Evolutionary conservation across 495 filamentous ascomycete species (phyloP).

Genomic region (Hypoxylon crocopeplum): DNA sequence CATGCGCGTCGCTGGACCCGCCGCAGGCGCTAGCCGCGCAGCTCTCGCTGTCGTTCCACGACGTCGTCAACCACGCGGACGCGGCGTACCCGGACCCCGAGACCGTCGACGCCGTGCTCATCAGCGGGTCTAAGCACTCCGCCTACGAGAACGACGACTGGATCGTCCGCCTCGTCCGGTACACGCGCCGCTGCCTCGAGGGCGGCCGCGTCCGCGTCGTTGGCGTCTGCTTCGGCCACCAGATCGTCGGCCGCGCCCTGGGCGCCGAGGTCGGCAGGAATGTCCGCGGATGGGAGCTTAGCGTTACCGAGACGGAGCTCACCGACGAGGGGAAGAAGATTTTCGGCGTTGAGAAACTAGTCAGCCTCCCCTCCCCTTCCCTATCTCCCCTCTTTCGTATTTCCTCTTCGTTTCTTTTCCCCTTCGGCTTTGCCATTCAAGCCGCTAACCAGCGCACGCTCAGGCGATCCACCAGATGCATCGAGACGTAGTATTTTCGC

Average conservation of each 20-base stretch:
- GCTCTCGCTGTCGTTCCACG: constrained; percentile 68
- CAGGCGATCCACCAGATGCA: constrained; percentile 92
- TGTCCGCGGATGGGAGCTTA: constrained; percentile 79
- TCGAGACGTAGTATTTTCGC: constrained; percentile 73
- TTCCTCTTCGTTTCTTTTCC: background rate
- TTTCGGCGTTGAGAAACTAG: constrained; percentile 72
- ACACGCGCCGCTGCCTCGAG: constrained; percentile 63
- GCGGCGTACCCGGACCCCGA: constrained; percentile 70
- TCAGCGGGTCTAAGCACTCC: constrained; percentile 72
- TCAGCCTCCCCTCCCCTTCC: constrained; percentile 47
- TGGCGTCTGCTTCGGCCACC: constrained; percentile 90
- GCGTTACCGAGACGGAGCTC: constrained; percentile 73
- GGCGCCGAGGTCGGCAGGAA: constrained; percentile 71
- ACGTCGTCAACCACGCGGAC: constrained; percentile 66
- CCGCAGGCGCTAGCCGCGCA: constrained; percentile 40
- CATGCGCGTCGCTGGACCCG: constrained; percentile 43
- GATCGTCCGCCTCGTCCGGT: constrained; percentile 79
- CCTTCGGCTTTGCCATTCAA: background rate
- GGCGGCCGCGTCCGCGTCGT: constrained; percentile 65
- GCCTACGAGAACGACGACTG: constrained; percentile 70
- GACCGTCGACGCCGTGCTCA: constrained; percentile 79
- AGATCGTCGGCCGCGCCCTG: constrained; percentile 82
- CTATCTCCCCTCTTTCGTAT: constrained; percentile 6
- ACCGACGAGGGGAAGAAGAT: constrained; percentile 74
- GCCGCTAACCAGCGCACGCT: background rate